phyloP scores from a whole-genome alignment of 345 rosid genomes.

The Pistacia vera region DNA sequence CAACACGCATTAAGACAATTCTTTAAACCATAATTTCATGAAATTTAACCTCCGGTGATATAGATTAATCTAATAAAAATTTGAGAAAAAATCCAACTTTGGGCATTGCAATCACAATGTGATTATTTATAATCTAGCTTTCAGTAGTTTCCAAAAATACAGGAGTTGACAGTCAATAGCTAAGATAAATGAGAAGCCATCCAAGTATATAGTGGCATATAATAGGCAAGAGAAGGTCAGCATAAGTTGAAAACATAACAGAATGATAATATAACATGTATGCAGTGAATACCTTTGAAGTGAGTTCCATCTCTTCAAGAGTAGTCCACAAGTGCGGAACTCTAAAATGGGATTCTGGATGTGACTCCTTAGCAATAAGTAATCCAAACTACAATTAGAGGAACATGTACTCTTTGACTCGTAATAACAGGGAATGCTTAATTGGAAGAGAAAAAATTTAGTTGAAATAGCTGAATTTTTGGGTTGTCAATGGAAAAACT shows the following conservation, averaged over 20 bases:
- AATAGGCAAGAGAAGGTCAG: not conserved
- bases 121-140: not conserved
- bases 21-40: not conserved
- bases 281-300: slow-evolving; percentile 54
- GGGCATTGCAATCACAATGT: not conserved
- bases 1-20: not conserved
- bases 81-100: not conserved
- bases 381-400: not conserved
- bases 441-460: not conserved
- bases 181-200: not conserved
- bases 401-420: not conserved
- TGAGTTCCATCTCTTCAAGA: slow-evolving; percentile 76
- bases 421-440: not conserved
- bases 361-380: slow-evolving; percentile 58
- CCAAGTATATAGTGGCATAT: not conserved
- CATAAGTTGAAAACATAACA: not conserved
- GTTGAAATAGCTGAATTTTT: too few species aligned
- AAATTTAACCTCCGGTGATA: not conserved
- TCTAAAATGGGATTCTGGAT: slow-evolving; percentile 92
- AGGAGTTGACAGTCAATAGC: not conserved
- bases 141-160: not conserved
- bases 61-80: not conserved
- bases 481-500: too few species aligned
- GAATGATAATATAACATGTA: not conserved
- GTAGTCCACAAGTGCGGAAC: slow-evolving; percentile 89